Conservation (phyloP, 2,329 filamentous ascomycete species). For the Botrytis paeoniae region DNA sequence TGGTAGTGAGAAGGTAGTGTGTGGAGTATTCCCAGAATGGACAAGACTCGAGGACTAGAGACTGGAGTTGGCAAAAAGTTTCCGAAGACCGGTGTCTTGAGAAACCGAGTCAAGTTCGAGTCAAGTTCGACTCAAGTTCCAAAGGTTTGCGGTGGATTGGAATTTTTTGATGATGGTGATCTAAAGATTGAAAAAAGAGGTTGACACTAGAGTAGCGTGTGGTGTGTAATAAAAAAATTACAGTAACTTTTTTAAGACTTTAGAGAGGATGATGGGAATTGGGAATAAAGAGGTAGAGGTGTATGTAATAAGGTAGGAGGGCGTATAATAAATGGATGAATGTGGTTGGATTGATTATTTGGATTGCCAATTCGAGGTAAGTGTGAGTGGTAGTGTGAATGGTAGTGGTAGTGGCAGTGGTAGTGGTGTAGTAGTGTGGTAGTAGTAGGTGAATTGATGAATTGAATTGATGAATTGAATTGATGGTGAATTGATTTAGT, state of each 20-base stretch:
- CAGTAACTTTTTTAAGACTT: background rate
- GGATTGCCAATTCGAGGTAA: background rate
- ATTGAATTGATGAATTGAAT: background rate
- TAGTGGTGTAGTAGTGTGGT: background rate
- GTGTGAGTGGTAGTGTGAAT: background rate
- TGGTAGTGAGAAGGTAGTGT: background rate
- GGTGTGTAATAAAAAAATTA: background rate
- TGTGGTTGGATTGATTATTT: background rate
- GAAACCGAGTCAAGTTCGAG: background rate
- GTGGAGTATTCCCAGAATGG: background rate
- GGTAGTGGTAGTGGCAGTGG: background rate
- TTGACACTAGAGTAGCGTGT: background rate
- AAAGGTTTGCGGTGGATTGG: background rate
- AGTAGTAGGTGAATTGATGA: background rate
- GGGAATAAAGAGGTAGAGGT: background rate
- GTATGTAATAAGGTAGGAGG: background rate
- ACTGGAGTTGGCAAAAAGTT: background rate
- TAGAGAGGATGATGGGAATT: background rate
- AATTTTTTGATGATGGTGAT: background rate
- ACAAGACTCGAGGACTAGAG: background rate
- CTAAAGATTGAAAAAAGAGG: background rate
- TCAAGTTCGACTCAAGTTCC: background rate
- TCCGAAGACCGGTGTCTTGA: background rate
- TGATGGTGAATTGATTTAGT: background rate
- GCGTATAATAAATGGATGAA: background rate